These are phyloP conservation scores for Termitomyces sp. DNA, from an alignment of 768 basidiomycete genomes.

Conservation along the genomic window DNA sequence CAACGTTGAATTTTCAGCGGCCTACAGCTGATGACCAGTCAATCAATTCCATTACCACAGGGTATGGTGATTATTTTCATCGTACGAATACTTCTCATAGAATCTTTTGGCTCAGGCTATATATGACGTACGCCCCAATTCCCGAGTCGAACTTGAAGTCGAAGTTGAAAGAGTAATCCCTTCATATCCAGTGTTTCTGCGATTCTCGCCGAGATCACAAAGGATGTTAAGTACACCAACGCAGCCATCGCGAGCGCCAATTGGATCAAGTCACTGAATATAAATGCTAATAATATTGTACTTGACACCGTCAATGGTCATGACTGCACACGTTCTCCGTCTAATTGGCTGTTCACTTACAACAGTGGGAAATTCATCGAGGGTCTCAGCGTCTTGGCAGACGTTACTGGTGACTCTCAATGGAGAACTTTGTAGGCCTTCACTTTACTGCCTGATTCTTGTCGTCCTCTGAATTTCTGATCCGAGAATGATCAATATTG, in stretches of 20 bases:
- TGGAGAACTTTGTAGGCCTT: conserved; percentile 38
- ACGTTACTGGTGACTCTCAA: conserved; percentile 35
- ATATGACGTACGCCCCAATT: conserved; percentile 6
- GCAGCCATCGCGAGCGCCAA: conserved; percentile 43
- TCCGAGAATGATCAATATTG: conserved; percentile 30
- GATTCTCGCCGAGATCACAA: conserved; percentile 43
- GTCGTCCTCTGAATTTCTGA: background rate
- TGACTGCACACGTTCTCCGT: conserved; percentile 43
- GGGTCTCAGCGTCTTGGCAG: conserved; percentile 41
- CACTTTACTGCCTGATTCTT: background rate
- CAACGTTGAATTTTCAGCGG: conserved; percentile 24
- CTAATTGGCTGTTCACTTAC: conserved; percentile 48
- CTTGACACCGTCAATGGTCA: conserved; percentile 44
- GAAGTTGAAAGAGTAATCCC: background rate
- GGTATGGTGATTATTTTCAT: conserved; percentile 22
- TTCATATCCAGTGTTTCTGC: conserved; percentile 37
- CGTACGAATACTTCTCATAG: background rate
- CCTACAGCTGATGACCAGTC: conserved; percentile 36
- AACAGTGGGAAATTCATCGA: conserved; percentile 54
- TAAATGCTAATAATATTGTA: conserved; percentile 35
- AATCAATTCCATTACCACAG: conserved; percentile 50
- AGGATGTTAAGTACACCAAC: conserved; percentile 38
- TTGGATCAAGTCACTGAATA: conserved; percentile 45
- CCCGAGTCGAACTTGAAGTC: background rate
- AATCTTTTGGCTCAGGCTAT: conserved; percentile 8